These are phyloP conservation scores for Thymus quinquecostatus DNA, from an alignment of 257 asterid genomes.

Conservation along the genomic window DNA sequence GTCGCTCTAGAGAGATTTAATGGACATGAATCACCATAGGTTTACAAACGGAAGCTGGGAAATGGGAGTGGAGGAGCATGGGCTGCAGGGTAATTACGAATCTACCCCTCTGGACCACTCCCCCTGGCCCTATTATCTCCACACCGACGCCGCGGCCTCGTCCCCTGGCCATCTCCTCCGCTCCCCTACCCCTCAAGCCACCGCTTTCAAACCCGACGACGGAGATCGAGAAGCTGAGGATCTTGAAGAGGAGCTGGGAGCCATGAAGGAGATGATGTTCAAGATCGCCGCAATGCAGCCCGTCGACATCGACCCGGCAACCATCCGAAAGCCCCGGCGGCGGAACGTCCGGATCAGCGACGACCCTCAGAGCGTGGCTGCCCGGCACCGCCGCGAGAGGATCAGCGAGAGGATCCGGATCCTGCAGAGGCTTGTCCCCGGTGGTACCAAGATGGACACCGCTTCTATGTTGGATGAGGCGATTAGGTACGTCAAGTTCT, in stretches of 20 bases:
- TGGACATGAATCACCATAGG: constrained; percentile 37
- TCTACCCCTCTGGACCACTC: constrained; percentile 20
- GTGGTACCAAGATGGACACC: constrained; percentile 89
- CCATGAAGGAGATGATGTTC: constrained; percentile 94
- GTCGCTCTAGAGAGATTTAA: constrained; percentile 8
- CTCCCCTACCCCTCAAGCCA: neutral
- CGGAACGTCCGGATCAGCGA: constrained; percentile 83
- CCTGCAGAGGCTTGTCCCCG: constrained; percentile 83
- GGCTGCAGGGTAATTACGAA: neutral
- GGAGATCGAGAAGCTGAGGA: constrained; percentile 1
- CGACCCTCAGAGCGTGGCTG: constrained; percentile 93
- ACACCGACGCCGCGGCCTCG: neutral
- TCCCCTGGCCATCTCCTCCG: neutral
- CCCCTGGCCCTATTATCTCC: constrained; percentile 47
- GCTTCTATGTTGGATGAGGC: constrained; percentile 94
- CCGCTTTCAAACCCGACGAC: neutral
- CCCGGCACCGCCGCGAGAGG: constrained; percentile 84
- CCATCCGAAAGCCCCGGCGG: constrained; percentile 65
- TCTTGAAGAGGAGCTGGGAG: constrained; percentile 66
- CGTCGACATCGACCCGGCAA: constrained; percentile 81
- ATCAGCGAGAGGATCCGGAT: constrained; percentile 82
- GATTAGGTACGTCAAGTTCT: constrained; percentile 79
- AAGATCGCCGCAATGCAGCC: constrained; percentile 95
- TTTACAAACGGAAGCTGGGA: constrained; percentile 42
- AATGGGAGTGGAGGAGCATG: neutral